These are phyloP conservation scores for Pseudogymnoascus destructans DNA, from an alignment of 2,329 filamentous ascomycete genomes.

Conservation along the genomic window DNA sequence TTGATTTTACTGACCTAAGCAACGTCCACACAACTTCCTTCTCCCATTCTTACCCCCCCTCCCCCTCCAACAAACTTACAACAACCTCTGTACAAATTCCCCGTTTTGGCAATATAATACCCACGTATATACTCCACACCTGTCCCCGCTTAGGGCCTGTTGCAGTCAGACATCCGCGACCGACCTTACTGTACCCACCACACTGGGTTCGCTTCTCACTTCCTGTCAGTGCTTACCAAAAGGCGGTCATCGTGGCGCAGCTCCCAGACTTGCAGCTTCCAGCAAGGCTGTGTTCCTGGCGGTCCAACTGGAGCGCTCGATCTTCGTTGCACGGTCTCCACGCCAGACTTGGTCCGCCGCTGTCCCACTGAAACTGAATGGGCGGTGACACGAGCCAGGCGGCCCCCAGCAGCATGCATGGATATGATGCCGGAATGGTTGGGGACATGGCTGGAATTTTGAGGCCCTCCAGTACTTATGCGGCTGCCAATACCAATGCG, in stretches of 20 bases:
- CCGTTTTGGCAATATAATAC: constrained; percentile 1
- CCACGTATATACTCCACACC: constrained; percentile 4
- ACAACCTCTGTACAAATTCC: constrained; percentile 3
- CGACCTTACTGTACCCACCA: background rate
- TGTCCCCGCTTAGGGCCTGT: background rate
- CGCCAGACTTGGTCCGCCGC: background rate
- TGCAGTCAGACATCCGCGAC: background rate
- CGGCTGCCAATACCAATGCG: background rate
- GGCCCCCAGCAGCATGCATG: constrained; percentile 2
- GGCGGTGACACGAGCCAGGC: constrained; percentile 2
- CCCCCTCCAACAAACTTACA: background rate
- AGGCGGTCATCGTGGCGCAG: constrained; percentile 1
- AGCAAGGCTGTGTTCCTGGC: constrained; percentile 1
- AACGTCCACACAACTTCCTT: background rate
- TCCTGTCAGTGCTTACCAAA: constrained; percentile 4
- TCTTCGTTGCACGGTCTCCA: background rate
- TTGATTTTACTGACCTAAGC: constrained; percentile 1
- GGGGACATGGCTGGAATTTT: background rate
- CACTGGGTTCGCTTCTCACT: constrained; percentile 2
- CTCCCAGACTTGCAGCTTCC: background rate
- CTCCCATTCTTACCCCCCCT: background rate
- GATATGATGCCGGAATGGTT: background rate
- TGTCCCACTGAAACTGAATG: constrained; percentile 2
- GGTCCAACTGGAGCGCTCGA: background rate
- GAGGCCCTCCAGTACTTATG: background rate